These are phyloP conservation scores for Carex littledalei DNA, from an alignment of 176 grass and related monocot species.

Conservation along the genomic window DNA sequence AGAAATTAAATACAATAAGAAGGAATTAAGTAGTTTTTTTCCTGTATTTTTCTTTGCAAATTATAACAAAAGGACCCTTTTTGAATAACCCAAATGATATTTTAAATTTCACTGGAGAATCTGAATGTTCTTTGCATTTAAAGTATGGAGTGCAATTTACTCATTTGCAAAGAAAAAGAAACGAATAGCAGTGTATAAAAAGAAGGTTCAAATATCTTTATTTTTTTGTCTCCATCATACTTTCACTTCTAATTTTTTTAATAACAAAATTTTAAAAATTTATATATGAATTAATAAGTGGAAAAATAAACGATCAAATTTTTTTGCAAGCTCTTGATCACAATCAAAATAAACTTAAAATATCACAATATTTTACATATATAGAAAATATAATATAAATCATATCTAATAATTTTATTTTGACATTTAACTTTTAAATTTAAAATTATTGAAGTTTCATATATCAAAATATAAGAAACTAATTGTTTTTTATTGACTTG, in stretches of 20 bases:
- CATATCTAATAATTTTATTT: no score
- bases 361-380: no score
- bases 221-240: no score
- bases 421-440: no score
- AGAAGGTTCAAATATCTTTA: background rate
- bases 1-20: background rate
- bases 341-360: no score
- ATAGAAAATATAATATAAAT: no score
- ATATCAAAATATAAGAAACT: background rate
- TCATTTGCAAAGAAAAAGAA: background rate
- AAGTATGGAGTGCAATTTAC: background rate
- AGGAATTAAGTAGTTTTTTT: background rate
- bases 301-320: no score
- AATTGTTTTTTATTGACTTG: background rate
- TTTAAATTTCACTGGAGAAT: background rate
- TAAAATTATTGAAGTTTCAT: no score
- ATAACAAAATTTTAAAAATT: no score
- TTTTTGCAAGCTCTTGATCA: no score
- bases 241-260: no score
- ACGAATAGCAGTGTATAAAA: background rate
- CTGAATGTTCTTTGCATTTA: background rate
- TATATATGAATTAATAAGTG: no score
- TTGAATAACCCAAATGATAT: background rate
- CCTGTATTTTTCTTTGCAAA: background rate
- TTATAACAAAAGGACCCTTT: background rate